Evolutionary conservation across 805 yeast genomes (phyloP), one percentile per base, ranked within the genome.

Genomic region (Candida dendrica): DNA sequence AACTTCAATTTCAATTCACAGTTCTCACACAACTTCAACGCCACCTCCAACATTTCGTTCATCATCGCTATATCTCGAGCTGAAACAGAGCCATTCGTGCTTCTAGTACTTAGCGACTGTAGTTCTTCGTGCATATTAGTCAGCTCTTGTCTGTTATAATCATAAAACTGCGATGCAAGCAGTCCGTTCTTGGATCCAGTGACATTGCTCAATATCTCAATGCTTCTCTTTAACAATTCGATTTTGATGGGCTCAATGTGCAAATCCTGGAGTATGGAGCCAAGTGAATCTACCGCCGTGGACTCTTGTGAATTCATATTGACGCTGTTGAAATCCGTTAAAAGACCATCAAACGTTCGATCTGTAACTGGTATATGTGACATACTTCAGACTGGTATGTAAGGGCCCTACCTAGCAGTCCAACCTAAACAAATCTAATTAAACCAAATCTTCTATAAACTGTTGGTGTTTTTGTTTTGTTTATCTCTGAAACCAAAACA

Each of bases 1-100:
- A 52, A 52, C 17, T 34, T 34, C 41, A 49, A 32, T 40, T 52
- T 52, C 33, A 46, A 44, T 10, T 44, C 46, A 35, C 52, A 36
- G 3, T 47, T 47, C 30, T 49, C 50, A n/a, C 49, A 32, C 18
- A 53, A 24, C n/a, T 47, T 39, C 8, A 17, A 22, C 32, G 47
- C 37, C 31, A 46, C 33, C 15, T 39, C 44, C 3, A 35, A 31
- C 6, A 51, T 34, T 13, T 41, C 22, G 14, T 11, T 38, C 13
- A 31, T 1, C 30, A 27, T 27, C 13, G 30, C 13, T 11, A 27
- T 27, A 27, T 27, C 30, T 27, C n/a, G 8, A 27, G 30, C 30
- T 27, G 30, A 27, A 11, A 27, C 30, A 11, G 30, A 27, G 5
- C 30, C 30, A 27, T 27, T 27, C 4, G 30, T n/a, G n/a, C 30